Base-by-base conservation (phyloP, 2,329 filamentous ascomycete species). In the Leptographium wingfieldii region DNA sequence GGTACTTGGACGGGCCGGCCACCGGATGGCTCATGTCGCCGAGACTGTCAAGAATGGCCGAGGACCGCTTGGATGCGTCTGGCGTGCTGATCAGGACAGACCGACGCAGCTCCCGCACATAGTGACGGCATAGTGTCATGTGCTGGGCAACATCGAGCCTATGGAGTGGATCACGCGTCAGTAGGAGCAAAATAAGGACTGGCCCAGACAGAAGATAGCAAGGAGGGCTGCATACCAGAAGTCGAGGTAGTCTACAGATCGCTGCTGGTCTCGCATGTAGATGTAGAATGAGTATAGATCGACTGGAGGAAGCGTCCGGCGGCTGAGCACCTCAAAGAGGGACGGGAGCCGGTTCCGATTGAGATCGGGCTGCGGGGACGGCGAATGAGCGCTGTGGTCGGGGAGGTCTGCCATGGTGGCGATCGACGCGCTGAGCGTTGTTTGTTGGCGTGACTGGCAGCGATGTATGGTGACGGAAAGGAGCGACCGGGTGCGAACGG, bases 131-230 rank as follows among this genome's bases (percentile, higher is more conserved):
- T 60, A 99, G 81, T 27, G 92, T 96, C 87, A 97, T 96, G 75
- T 99, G 94, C 71, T 99, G 94, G 19, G 94, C 92, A 62, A 99
- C 94, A 85, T 99, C 94, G 67, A 99, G 90, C 94, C 92, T 97
- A 68, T 55, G 61, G 61, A 61, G 31, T 4, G 46, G 3, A 52
- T 3, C 6, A 38, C 6, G 19, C n/a, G n/a, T 67, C 53, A 63
- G 59, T 59, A 33, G 40, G 53, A 55, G 31, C 29, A 31, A 38
- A 14, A n/a, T 12, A 35, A 16, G 3, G 31, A 55, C 16, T 9
- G 38, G 10, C n/a, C 29, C 3, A 19, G 19, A 25, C 3, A 14
- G 9, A 27, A 10, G 43, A 49, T n/a, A 38, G 27, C 5, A 38
- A 25, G 35, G 19, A n/a, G 48, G 7, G 29, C 12, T 4, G 27